Conservation (phyloP, 176 grass and related monocot species). For the Oryza officinalis region DNA sequence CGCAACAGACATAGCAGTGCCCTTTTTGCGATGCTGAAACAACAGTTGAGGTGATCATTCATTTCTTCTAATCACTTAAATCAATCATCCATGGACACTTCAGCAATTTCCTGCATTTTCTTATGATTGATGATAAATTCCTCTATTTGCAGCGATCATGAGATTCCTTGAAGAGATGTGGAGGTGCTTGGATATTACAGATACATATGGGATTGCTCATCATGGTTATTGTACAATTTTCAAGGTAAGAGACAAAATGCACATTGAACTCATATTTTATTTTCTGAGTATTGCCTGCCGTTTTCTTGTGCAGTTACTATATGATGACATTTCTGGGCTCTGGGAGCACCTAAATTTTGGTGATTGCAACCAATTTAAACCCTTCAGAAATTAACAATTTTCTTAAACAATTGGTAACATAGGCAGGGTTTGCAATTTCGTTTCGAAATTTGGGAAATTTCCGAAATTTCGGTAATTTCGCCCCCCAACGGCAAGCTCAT, state of each 20-base stretch:
- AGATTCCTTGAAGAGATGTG: background rate
- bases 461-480: too few species aligned
- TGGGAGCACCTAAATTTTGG: background rate
- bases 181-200: background rate
- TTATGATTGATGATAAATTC: constrained; percentile 16
- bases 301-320: background rate
- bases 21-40: constrained; percentile 21
- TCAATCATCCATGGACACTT: background rate
- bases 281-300: background rate
- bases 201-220: background rate
- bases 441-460: too few species aligned
- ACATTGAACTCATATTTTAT: constrained; percentile 3
- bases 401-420: too few species aligned
- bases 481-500: too few species aligned
- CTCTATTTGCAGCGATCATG: constrained; percentile 3
- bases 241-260: constrained; percentile 20
- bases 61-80: constrained; percentile 17
- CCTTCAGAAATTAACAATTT: background rate
- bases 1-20: background rate
- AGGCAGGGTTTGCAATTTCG: too few species aligned
- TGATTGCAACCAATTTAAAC: background rate
- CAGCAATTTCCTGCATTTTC: constrained; percentile 22
- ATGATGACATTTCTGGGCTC: background rate
- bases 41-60: constrained; percentile 33
- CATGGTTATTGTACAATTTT: constrained; percentile 8